A percentile compares a stretch with the other conserved stretches of the same genome.
phyloP scores from a whole-genome alignment of 768 basidiomycete genomes.

The Auricularia sp. region DNA sequence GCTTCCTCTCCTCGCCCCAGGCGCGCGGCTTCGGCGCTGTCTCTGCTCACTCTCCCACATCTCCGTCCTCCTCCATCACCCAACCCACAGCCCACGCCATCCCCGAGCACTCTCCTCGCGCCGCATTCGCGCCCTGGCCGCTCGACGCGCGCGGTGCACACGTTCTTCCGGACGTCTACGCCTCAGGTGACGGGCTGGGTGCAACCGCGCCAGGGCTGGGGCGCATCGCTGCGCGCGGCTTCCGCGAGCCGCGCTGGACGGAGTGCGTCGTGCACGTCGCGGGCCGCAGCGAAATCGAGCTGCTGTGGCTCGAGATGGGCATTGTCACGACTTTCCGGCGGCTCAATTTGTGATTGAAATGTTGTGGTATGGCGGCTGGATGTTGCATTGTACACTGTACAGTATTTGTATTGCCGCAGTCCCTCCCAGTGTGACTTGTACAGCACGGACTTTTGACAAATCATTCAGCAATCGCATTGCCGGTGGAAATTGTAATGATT shows the following conservation, averaged over 20 bases:
- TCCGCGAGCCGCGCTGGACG: neutral
- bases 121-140: neutral
- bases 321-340: neutral
- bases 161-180: neutral
- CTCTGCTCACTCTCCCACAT: neutral
- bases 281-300: neutral
- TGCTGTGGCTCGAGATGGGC: neutral
- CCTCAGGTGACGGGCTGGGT: neutral
- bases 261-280: neutral
- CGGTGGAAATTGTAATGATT: no score
- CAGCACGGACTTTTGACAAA: no score
- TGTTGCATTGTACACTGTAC: no score
- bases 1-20: neutral
- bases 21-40: neutral
- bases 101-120: neutral
- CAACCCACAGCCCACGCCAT: neutral
- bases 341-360: neutral
- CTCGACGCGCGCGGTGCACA: neutral
- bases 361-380: no score
- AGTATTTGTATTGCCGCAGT: no score
- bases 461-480: no score
- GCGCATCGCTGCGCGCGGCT: neutral
- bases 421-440: no score
- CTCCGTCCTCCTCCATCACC: no score
- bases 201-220: neutral